A percentile compares a stretch with the other conserved stretches of the same genome.
Evolutionary conservation across 345 rosid species (phyloP).

Genomic region (Lagerstroemia speciosa): DNA sequence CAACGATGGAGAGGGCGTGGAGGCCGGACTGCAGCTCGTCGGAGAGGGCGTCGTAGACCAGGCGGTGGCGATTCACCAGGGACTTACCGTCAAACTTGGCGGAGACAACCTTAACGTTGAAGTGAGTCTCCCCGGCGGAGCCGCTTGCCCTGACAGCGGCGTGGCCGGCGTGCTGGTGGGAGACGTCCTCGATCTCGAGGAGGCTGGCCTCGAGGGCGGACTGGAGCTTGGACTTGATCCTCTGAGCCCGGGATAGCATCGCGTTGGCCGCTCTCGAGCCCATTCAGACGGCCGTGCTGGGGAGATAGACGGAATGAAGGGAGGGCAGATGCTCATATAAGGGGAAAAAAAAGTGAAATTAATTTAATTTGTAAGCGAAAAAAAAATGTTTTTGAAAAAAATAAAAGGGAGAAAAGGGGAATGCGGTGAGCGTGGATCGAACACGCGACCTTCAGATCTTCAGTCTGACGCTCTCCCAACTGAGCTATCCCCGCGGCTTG

Average conservation of each 20-base stretch:
- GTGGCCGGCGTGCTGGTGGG: constrained; percentile 68
- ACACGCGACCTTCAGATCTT: constrained; percentile 99
- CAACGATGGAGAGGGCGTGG: constrained; percentile 56
- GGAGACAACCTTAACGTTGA: constrained; percentile 46
- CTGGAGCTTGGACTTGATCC: constrained; percentile 34
- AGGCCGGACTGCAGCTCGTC: constrained; percentile 45
- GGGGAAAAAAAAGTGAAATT: background rate
- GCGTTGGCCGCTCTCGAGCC: constrained; percentile 25
- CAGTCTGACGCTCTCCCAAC: constrained; percentile 99
- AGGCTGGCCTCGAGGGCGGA: constrained; percentile 26
- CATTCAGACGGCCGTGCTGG: constrained; percentile 13
- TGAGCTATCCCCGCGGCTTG: constrained; percentile 75
- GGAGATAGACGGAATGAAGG: background rate
- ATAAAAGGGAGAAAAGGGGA: background rate
- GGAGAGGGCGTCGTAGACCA: constrained; percentile 44
- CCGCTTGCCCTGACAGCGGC: constrained; percentile 30
- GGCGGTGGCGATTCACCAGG: constrained; percentile 45
- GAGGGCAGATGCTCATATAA: no score
- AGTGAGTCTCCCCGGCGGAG: constrained; percentile 43
- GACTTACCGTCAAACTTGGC: constrained; percentile 35
- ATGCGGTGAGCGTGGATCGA: constrained; percentile 98
- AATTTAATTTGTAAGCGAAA: background rate
- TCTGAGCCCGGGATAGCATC: constrained; percentile 27
- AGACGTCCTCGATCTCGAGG: constrained; percentile 61
- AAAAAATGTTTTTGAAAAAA: background rate